A percentile compares a stretch with the other conserved stretches of the same genome.
phyloP scores from a whole-genome alignment of 768 basidiomycete species.

The Rhizopogon roseolus region DNA sequence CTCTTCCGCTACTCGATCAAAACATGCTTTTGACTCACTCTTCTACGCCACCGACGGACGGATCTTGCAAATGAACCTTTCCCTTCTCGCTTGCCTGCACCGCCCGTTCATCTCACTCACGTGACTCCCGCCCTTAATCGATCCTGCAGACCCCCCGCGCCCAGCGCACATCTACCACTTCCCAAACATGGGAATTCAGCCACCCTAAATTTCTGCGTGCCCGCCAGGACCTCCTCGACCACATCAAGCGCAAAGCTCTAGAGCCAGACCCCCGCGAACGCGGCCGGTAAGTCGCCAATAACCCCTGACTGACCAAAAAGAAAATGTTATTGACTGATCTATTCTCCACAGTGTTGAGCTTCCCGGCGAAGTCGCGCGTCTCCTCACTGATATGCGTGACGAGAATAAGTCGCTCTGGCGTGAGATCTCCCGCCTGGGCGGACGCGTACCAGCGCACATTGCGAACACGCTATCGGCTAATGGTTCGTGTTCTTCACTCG shows the following conservation, averaged over 20 bases:
- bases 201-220: slow-evolving; percentile 84
- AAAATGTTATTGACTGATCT: slow-evolving; percentile 1
- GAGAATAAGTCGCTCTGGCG: slow-evolving; percentile 62
- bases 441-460: slow-evolving; percentile 16
- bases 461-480: slow-evolving; percentile 2
- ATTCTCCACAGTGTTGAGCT: slow-evolving; percentile 64
- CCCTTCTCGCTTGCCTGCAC: too few species aligned
- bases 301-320: not conserved
- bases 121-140: too few species aligned
- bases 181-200: slow-evolving; percentile 87
- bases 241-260: slow-evolving; percentile 82
- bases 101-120: too few species aligned
- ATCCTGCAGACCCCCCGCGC: slow-evolving; percentile 67
- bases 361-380: slow-evolving; percentile 63
- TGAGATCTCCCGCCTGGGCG: slow-evolving; percentile 19
- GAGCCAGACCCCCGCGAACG: slow-evolving; percentile 65
- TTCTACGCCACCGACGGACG: too few species aligned
- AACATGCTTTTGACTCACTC: not conserved
- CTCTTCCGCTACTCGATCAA: not conserved
- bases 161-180: slow-evolving; percentile 73
- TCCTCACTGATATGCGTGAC: slow-evolving; percentile 60
- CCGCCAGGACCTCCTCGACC: slow-evolving; percentile 75
- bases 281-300: slow-evolving; percentile 15
- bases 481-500: slow-evolving; percentile 24
- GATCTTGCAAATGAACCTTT: too few species aligned